Evolutionary conservation across 768 basidiomycete species (phyloP).

Genomic region (Piloderma croceum): DNA sequence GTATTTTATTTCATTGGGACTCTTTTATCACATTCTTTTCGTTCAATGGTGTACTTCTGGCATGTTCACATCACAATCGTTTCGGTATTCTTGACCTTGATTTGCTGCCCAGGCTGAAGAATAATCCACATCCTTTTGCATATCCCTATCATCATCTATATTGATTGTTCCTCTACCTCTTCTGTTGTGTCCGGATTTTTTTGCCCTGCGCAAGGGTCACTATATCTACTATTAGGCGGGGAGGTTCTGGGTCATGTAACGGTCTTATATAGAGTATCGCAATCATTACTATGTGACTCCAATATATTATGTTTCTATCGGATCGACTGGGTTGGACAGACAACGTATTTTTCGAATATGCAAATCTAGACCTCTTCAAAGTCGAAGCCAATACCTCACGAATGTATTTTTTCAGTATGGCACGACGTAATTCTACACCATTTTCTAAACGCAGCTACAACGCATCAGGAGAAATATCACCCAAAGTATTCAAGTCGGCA

Average conservation of each 20-base stretch:
- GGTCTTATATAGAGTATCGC: background rate
- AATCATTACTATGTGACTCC: too few relatives aligned
- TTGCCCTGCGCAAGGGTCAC: slow-evolving; percentile 5
- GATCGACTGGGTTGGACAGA: slow-evolving; percentile 3
- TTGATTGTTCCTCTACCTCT: slow-evolving; percentile 10
- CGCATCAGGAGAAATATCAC: slow-evolving; percentile 70
- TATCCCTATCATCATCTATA: slow-evolving; percentile 14
- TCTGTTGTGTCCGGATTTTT: slow-evolving; percentile 10
- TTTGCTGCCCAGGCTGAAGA: slow-evolving; percentile 7
- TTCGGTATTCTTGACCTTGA: slow-evolving; percentile 9
- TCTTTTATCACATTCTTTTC: slow-evolving; percentile 2
- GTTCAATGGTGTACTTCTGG: slow-evolving; percentile 12
- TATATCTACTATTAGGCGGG: slow-evolving; percentile 2
- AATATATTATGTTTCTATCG: too few relatives aligned
- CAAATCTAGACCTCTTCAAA: too few relatives aligned
- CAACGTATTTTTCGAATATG: slow-evolving; percentile 1
- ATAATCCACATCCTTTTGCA: slow-evolving; percentile 2
- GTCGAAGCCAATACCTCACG: too few relatives aligned
- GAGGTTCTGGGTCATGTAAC: background rate
- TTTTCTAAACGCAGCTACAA: slow-evolving; percentile 30
- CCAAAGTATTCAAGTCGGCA: slow-evolving; percentile 51
- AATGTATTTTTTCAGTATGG: too few relatives aligned
- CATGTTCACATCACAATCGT: slow-evolving; percentile 19
- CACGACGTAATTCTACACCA: background rate
- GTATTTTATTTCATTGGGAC: slow-evolving; percentile 4